These are phyloP conservation scores for Paulownia fortunei DNA, from an alignment of 257 asterid species.

Conservation along the genomic window DNA sequence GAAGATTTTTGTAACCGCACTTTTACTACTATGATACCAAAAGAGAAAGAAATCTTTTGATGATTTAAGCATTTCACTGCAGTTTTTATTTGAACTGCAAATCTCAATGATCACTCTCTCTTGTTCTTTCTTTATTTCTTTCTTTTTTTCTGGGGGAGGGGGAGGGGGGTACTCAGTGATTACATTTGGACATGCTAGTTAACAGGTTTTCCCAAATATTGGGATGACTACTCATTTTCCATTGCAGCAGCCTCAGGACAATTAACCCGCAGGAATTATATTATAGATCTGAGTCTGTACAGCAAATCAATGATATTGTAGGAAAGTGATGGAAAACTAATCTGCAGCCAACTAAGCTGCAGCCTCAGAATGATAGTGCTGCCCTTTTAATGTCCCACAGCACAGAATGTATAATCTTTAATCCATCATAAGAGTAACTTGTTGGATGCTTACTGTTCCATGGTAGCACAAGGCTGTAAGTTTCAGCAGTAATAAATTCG, in stretches of 20 bases:
- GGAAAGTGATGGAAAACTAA: not conserved
- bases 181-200: too few relatives aligned
- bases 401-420: not conserved
- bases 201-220: not conserved
- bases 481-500: not conserved
- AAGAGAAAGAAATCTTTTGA: not conserved
- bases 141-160: too few relatives aligned
- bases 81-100: too few relatives aligned
- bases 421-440: not conserved
- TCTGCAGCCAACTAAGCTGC: too few relatives aligned
- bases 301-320: not conserved
- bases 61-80: not conserved
- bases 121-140: too few relatives aligned
- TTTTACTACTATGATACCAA: not conserved
- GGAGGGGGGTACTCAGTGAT: too few relatives aligned
- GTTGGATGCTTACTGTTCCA: not conserved
- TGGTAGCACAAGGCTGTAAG: not conserved
- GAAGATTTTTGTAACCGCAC: not conserved
- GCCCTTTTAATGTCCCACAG: not conserved
- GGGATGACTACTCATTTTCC: not conserved
- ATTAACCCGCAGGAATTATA: not conserved
- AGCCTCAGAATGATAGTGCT: not conserved
- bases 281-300: not conserved
- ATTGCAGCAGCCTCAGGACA: not conserved
- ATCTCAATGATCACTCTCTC: too few relatives aligned